Evolutionary conservation across 805 yeast genomes (phyloP).

Genomic region (Jamesozyma lodderae): DNA sequence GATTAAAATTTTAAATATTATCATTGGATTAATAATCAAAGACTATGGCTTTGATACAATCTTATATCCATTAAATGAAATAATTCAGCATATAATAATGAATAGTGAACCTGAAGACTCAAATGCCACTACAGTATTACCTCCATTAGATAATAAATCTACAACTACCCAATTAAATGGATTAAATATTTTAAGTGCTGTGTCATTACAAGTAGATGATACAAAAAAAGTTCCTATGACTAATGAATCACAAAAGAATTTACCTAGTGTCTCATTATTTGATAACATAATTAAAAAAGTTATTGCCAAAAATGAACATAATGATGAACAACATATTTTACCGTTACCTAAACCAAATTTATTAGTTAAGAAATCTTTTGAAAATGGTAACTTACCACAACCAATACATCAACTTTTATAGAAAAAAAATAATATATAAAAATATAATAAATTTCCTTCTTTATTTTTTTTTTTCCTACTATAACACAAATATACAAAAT

Average conservation of each 20-base stretch:
- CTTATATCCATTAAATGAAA: conserved; percentile 57
- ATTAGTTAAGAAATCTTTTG: conserved; percentile 15
- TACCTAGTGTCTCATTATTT: conserved; percentile 6
- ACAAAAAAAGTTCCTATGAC: not conserved
- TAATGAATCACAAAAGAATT: not conserved
- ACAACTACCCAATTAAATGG: conserved; percentile 27
- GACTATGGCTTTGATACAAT: conserved; percentile 74
- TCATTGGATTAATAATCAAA: conserved; percentile 57
- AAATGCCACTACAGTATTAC: conserved; percentile 7
- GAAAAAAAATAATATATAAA: too few species aligned
- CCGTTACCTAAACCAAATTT: conserved; percentile 9
- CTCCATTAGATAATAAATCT: conserved; percentile 9
- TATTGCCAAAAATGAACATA: too few species aligned
- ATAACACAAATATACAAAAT: too few species aligned
- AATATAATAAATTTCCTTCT: too few species aligned
- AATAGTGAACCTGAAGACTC: not conserved
- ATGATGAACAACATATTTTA: too few species aligned
- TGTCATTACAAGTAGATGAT: conserved; percentile 19
- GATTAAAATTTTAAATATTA: conserved; percentile 1
- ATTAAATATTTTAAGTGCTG: conserved; percentile 24
- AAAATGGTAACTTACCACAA: conserved; percentile 24
- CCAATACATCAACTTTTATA: conserved; percentile 27
- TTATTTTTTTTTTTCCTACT: too few species aligned
- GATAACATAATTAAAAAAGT: conserved; percentile 2
- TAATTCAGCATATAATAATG: conserved; percentile 24